Conservation (phyloP, 1,284 basidiomycete genomes). For the Apiotrichum gracile region DNA sequence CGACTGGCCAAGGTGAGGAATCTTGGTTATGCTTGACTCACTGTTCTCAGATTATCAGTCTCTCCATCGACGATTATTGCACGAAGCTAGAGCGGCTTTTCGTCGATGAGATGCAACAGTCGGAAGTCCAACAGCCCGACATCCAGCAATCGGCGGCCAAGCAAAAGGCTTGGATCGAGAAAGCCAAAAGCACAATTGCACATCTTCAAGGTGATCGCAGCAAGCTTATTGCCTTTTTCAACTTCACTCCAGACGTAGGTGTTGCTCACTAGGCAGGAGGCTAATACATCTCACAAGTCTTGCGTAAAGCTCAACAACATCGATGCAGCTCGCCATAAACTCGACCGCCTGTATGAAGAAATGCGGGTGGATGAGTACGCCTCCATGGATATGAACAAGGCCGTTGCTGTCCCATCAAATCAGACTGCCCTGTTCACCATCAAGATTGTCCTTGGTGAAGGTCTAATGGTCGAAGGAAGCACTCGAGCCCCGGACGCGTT, state of each 20-base stretch:
- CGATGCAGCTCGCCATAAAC: constrained; percentile 77
- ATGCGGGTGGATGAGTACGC: constrained; percentile 86
- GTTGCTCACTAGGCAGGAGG: neutral
- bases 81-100: constrained; percentile 80
- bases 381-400: constrained; percentile 53
- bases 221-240: constrained; percentile 62
- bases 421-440: constrained; percentile 82
- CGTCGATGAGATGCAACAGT: constrained; percentile 70
- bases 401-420: constrained; percentile 58
- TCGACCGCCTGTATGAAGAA: constrained; percentile 90
- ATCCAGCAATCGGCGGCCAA: constrained; percentile 51
- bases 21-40: neutral
- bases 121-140: constrained; percentile 20
- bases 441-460: constrained; percentile 86
- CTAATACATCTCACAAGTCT: constrained; percentile 51
- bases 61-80: constrained; percentile 89
- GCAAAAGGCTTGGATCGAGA: constrained; percentile 85
- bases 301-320: constrained; percentile 99
- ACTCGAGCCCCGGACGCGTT: constrained; percentile 67
- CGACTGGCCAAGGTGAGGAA: constrained; percentile 66
- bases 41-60: constrained; percentile 68
- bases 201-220: constrained; percentile 66
- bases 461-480: constrained; percentile 65
- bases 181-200: constrained; percentile 70
- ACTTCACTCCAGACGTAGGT: constrained; percentile 68